Base-by-base conservation (phyloP, 2,329 filamentous ascomycete species). In the Beauveria scarabaeidicola region DNA sequence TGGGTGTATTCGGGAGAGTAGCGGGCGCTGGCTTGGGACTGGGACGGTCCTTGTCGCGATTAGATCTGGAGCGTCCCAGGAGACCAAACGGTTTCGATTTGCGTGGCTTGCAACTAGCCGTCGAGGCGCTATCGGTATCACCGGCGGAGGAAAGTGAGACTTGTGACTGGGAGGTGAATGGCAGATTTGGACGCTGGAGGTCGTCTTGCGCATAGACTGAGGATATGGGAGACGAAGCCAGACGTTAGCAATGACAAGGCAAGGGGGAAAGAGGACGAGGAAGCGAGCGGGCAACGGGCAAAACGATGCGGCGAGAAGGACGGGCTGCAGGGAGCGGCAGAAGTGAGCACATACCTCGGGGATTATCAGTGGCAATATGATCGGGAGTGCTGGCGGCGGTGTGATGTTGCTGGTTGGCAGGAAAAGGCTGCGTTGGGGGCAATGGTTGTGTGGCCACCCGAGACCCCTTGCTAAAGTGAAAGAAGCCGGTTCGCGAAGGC, bases 81-180 rank as follows among this genome's bases (percentile, higher is more conserved):
- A 81, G 71, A 21, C 75, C 74, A 69, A 85, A 85, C 9, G 79
- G 74, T 62, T 84, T 85, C 15, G 78, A 75, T 65, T 84, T 84
- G 64, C 68, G 72, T 67, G 76, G 81, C 69, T 77, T 81, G 21
- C 69, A 66, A 5, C 70, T 69, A n/a, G 70, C 66, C 67, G 63
- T 65, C 21, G 67, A 64, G 57, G 68, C 57, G 51, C 66, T 65
- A 58, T 83, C 81, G 69, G 73, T 69, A 50, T 83, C 80, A 58
- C 70, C 69, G n/a, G 73, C 70, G 7, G 80, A 80, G 43, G 75
- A 75, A 53, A 83, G 67, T 61, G 82, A 82, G 46, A 80, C 67
- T 61, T 84, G 78, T 63, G 82, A 81, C 66, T 72, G 77, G 51
- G 80, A 77, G 43, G 77, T 75, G 58, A 76, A 68, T 62, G 75